Base-by-base conservation (phyloP, 2,329 filamentous ascomycete genomes). In the Pyrenochaeta sp. region DNA sequence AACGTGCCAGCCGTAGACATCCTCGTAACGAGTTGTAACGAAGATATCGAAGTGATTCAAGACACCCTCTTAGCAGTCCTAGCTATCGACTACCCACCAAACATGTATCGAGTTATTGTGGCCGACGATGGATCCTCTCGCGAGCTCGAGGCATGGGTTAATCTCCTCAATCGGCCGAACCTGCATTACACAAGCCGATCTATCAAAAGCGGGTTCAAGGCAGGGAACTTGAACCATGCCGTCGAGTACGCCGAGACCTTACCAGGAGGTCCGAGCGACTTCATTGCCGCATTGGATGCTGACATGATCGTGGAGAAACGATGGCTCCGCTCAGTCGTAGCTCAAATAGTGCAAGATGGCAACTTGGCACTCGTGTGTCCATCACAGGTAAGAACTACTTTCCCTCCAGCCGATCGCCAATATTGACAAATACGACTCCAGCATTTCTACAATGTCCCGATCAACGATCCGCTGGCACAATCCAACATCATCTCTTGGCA, bases 261-360 rank as follows among this genome's bases (percentile, higher is more conserved):
- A n/a, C 44, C 37, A 4, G 30, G 41, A 17, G 81, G 81, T 17
- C 73, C 79, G n/a, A 74, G 75, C 27, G 74, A 81, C 55, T 85
- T 76, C 63, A 80, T 86, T 61, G 83, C 82, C n/a, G 80, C 81
- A 26, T 71, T 87, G 22, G 84, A 87, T 60, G 84, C 83, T 14
- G 84, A 87, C 60, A 87, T 87, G 84, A 86, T 87, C 64, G 81
- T 82, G 6, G 81, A 85, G 62, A 74, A 72, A 37, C 71, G 80
- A 32, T 86, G 82, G 81, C 46, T 51, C 1, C 31, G 48, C 14
- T 32, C 44, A 6, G 30, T 48, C 19, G 38, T 52, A 14, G 29
- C 40, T 17, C 42, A 52, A 23, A 27, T 52, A 11, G 36, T 49
- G 5, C 34, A 41, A 3, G 44, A 55, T 7, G 24, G 36, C 11